Evolutionary conservation across 2,329 filamentous ascomycete species (phyloP).

Genomic region (Albophoma yamanashiensis): DNA sequence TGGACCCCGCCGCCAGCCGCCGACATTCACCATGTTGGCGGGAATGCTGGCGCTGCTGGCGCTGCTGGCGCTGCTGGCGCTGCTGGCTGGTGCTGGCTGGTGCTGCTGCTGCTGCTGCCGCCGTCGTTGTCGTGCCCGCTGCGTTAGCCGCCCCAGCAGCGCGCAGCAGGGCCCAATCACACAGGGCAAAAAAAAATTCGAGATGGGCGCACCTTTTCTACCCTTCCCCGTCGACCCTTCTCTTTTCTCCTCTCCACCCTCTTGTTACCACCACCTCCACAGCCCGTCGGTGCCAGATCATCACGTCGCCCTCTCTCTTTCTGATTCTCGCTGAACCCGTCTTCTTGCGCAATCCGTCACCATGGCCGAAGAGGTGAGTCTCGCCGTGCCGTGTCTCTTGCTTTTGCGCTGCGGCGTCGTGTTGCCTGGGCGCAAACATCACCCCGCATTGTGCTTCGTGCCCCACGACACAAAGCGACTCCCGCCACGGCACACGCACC

Average conservation of each 20-base stretch:
- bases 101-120: background rate
- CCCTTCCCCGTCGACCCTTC: slow-evolving; percentile 14
- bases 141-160: background rate
- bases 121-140: background rate
- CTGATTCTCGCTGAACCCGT: slow-evolving; percentile 14
- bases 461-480: slow-evolving; percentile 20
- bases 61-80: background rate
- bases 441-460: slow-evolving; percentile 36
- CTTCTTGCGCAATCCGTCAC: slow-evolving; percentile 35
- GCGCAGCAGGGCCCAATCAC: slow-evolving; percentile 21
- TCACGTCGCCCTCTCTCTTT: slow-evolving; percentile 12
- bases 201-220: slow-evolving; percentile 11
- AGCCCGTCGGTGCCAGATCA: slow-evolving; percentile 8
- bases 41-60: background rate
- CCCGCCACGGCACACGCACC: slow-evolving; percentile 2
- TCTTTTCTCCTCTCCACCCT: slow-evolving; percentile 7
- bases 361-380: slow-evolving; percentile 50
- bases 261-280: slow-evolving; percentile 12
- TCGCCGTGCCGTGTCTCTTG: slow-evolving; percentile 3
- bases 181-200: slow-evolving; percentile 26
- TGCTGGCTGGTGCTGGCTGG: too few species aligned
- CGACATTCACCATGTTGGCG: background rate
- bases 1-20: background rate
- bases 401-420: slow-evolving; percentile 12
- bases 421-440: slow-evolving; percentile 18